These are phyloP conservation scores for Tetrapisispora fleetii DNA, from an alignment of 805 yeast genomes.

Conservation along the genomic window DNA sequence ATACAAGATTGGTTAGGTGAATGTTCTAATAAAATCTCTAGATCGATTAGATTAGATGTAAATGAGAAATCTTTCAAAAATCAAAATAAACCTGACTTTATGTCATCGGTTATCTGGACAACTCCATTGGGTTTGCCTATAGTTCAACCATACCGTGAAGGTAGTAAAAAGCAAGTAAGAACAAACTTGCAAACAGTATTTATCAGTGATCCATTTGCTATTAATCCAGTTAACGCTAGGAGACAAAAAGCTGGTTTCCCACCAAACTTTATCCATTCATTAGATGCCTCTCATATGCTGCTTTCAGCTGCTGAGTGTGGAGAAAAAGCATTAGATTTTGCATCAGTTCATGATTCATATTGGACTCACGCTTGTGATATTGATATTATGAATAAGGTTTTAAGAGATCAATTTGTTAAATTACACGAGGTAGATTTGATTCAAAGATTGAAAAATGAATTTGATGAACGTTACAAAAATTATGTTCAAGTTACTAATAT, in stretches of 20 bases:
- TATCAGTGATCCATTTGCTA: conserved; percentile 78
- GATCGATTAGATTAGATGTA: conserved; percentile 61
- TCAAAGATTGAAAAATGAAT: conserved; percentile 62
- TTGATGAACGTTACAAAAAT: conserved; percentile 67
- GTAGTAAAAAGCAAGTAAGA: conserved; percentile 51
- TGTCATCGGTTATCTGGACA: conserved; percentile 94
- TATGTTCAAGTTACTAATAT: conserved; percentile 54
- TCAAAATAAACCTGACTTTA: conserved; percentile 47
- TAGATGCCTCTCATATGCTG: conserved; percentile 96
- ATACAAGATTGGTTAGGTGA: conserved; percentile 96
- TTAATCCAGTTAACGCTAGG: conserved; percentile 73
- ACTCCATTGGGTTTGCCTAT: conserved; percentile 92
- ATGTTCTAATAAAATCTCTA: conserved; percentile 70
- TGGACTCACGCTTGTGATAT: conserved; percentile 95
- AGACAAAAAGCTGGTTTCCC: conserved; percentile 92
- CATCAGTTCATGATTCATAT: conserved; percentile 94
- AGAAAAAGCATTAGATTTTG: conserved; percentile 57
- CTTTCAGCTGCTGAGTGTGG: conserved; percentile 76
- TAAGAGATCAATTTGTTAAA: conserved; percentile 71
- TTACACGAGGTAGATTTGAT: conserved; percentile 70
- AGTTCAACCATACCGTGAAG: conserved; percentile 88
- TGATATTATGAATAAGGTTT: conserved; percentile 52
- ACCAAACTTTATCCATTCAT: conserved; percentile 88
- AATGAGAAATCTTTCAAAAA: conserved; percentile 36
- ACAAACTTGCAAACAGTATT: conserved; percentile 84